These are phyloP conservation scores for Phytophthora uliginosa DNA, from an alignment of 352 stramenopile species.

Conservation along the genomic window DNA sequence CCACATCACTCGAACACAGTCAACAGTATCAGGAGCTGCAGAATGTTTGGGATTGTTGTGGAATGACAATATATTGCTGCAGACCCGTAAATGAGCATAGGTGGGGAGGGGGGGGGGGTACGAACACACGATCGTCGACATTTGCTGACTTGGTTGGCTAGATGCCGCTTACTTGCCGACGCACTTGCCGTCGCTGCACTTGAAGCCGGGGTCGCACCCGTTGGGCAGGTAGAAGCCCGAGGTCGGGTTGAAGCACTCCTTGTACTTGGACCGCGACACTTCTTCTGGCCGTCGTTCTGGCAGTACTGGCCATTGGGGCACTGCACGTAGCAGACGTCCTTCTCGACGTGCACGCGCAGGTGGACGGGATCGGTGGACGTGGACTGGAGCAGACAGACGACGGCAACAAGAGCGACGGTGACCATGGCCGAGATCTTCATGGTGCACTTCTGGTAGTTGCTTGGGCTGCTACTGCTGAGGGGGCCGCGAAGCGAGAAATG, in stretches of 20 bases:
- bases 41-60: too few species aligned
- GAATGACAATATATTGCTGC: too few species aligned
- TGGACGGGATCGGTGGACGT: slow-evolving; percentile 29
- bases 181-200: slow-evolving; percentile 45
- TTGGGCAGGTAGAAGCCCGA: slow-evolving; percentile 26
- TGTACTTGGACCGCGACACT: slow-evolving; percentile 22
- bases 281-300: slow-evolving; percentile 16
- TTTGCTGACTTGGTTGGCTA: too few species aligned
- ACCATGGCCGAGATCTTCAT: slow-evolving; percentile 47
- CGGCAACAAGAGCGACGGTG: slow-evolving; percentile 24
- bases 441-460: too few species aligned
- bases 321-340: slow-evolving; percentile 37
- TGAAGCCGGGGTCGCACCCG: slow-evolving; percentile 37
- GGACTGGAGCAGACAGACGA: slow-evolving; percentile 28
- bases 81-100: too few species aligned
- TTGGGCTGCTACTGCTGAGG: too few species aligned
- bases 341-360: slow-evolving; percentile 35
- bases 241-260: slow-evolving; percentile 44
- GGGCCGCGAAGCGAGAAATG: not conserved
- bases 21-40: too few species aligned
- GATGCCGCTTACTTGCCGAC: slow-evolving; percentile 1
- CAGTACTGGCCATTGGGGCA: slow-evolving; percentile 39
- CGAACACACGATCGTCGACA: not conserved
- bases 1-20: too few species aligned
- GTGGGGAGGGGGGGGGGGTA: too few species aligned